Evolutionary conservation across 2,329 filamentous ascomycete species (phyloP).

Genomic region (Bretziella fagacearum): DNA sequence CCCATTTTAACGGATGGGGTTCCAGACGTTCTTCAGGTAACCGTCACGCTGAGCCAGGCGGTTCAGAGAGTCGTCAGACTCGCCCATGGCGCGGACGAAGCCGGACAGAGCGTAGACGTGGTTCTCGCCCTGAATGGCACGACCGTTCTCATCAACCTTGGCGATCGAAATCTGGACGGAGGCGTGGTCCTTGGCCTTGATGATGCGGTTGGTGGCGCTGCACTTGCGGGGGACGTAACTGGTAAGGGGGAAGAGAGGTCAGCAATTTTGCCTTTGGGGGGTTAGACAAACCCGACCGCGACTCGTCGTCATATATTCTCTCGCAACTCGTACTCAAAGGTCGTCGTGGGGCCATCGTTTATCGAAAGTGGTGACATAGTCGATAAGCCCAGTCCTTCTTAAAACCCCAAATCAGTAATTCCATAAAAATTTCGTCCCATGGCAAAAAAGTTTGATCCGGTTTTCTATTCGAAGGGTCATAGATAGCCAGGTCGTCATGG

Average conservation of each 20-base stretch:
- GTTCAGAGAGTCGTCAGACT: constrained; percentile 95
- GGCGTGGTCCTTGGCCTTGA: constrained; percentile 99
- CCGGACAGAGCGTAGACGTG: constrained; percentile 94
- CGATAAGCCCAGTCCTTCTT: too few relatives aligned
- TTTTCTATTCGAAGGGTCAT: neutral
- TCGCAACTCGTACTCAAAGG: neutral
- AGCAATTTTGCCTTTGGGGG: neutral
- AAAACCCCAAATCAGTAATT: too few relatives aligned
- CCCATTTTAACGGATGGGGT: constrained; percentile 43
- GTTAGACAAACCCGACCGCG: neutral
- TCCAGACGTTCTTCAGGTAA: constrained; percentile 95
- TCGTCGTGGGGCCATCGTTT: too few relatives aligned
- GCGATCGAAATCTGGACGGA: constrained; percentile 93
- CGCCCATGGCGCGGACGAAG: constrained; percentile 94
- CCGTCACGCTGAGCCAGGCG: constrained; percentile 89
- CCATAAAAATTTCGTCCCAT: too few relatives aligned
- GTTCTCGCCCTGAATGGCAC: constrained; percentile 85
- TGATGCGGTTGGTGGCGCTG: constrained; percentile 98
- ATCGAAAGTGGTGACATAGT: too few relatives aligned
- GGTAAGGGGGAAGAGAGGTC: constrained; percentile 14
- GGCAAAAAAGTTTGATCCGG: too few relatives aligned
- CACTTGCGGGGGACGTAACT: constrained; percentile 99
- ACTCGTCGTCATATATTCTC: neutral
- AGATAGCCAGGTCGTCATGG: neutral
- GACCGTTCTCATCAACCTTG: constrained; percentile 98